Evolutionary conservation across 2,329 filamentous ascomycete species (phyloP).

Genomic region (Fusarium pseudograminearum): DNA sequence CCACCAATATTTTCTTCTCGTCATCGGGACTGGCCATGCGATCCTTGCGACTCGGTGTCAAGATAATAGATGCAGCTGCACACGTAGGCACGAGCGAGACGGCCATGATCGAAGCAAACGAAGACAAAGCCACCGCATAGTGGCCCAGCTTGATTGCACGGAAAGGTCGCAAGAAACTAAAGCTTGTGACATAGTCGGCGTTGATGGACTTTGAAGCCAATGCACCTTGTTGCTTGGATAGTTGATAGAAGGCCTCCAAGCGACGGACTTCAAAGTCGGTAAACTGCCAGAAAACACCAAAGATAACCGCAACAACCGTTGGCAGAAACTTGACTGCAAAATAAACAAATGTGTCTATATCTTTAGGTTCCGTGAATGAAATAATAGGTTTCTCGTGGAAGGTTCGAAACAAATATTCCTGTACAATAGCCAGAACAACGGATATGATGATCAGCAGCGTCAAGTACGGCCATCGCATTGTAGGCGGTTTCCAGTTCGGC

Average conservation of each 20-base stretch:
- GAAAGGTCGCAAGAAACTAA: constrained; percentile 74
- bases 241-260: constrained; percentile 75
- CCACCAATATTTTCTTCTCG: constrained; percentile 67
- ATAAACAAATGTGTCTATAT: constrained; percentile 65
- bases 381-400: constrained; percentile 61
- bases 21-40: constrained; percentile 57
- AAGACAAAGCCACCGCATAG: constrained; percentile 76
- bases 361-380: constrained; percentile 61
- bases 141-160: constrained; percentile 72
- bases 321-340: constrained; percentile 74
- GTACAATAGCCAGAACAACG: constrained; percentile 61
- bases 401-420: constrained; percentile 67
- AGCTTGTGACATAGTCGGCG: constrained; percentile 78
- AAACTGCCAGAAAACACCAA: constrained; percentile 74
- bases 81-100: constrained; percentile 77
- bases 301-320: constrained; percentile 70
- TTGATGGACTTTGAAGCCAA: constrained; percentile 76
- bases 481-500: constrained; percentile 75
- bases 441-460: constrained; percentile 66
- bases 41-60: constrained; percentile 64
- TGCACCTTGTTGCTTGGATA: constrained; percentile 70
- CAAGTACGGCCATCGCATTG: constrained; percentile 73
- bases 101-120: constrained; percentile 72
- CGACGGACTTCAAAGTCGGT: constrained; percentile 75
- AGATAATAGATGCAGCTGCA: constrained; percentile 70